Percentiles rank a stretch among this genome's conserved stretches.
Evolutionary conservation across 139 green algal species (phyloP).

Genomic region (Chlamydomonas eustigma): DNA sequence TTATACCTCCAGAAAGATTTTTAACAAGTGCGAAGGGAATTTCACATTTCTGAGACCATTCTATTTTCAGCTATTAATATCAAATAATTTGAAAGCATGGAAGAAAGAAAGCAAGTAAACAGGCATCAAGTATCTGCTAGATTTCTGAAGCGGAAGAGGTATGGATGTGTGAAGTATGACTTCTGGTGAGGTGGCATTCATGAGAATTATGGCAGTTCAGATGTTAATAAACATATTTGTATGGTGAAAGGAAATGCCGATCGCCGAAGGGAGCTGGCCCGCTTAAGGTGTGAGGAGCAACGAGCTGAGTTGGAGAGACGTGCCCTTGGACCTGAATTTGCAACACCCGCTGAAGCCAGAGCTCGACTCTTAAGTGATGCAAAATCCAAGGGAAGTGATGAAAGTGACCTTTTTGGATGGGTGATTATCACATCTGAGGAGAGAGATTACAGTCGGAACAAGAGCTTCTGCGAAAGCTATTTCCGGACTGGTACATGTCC

Average conservation of each 20-base stretch:
- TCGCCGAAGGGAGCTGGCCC: background rate
- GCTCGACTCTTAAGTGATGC: background rate
- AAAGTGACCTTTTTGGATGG: background rate
- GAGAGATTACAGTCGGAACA: background rate
- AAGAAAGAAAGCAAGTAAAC: no score
- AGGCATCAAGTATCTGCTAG: no score
- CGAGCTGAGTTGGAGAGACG: background rate
- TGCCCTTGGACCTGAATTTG: background rate
- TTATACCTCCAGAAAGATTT: no score
- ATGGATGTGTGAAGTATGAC: no score
- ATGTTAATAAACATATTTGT: no score
- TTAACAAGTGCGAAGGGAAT: no score
- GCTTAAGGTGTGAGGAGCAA: background rate
- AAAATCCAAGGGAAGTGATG: background rate
- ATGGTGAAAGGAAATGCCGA: slow-evolving; percentile 1
- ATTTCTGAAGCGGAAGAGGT: no score
- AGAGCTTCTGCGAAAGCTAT: background rate
- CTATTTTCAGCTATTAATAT: no score
- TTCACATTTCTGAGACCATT: no score
- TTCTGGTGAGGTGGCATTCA: no score
- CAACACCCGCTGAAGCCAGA: background rate
- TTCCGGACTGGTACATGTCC: background rate
- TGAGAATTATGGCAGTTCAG: no score
- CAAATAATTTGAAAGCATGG: no score
- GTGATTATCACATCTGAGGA: background rate